Evolutionary conservation across 73 alveolate genomes (phyloP).

Genomic region (Diophrys appendiculata): DNA sequence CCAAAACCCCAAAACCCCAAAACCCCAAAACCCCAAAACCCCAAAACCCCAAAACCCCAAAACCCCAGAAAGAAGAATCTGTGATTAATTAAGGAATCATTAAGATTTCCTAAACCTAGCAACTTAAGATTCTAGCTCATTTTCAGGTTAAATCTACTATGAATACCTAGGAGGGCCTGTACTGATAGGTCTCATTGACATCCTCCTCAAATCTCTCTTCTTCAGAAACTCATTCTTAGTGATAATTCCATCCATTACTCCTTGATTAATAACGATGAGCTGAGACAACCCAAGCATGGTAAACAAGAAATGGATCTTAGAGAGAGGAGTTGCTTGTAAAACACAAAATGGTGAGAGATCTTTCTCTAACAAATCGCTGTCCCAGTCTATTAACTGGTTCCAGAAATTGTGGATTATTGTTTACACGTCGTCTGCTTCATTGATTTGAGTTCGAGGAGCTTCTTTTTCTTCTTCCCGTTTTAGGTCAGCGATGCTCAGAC

Average conservation of each 20-base stretch:
- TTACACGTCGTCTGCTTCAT: neutral
- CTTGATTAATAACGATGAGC: constrained; percentile 78
- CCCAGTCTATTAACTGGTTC: constrained; percentile 61
- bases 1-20: no score
- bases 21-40: no score
- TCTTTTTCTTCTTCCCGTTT: neutral
- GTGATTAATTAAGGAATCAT: neutral
- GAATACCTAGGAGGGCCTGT: no score
- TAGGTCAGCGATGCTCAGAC: neutral
- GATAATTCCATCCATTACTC: constrained; percentile 80
- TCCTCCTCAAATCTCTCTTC: constrained; percentile 27
- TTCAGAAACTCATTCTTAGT: constrained; percentile 72
- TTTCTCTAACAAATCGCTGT: constrained; percentile 57
- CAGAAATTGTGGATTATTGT: constrained; percentile 51
- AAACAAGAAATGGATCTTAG: constrained; percentile 84
- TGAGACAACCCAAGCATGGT: constrained; percentile 81
- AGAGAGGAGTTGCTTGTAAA: constrained; percentile 71
- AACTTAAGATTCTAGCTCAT: neutral
- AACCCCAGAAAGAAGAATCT: neutral
- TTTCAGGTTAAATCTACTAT: no score
- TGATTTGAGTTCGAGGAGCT: neutral
- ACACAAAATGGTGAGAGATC: constrained; percentile 78
- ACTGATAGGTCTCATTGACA: neutral
- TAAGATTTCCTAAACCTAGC: neutral
- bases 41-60: constrained; percentile 32